Evolutionary conservation across 2,329 filamentous ascomycete species (phyloP).

Genomic region (Leptodontidium sp.): DNA sequence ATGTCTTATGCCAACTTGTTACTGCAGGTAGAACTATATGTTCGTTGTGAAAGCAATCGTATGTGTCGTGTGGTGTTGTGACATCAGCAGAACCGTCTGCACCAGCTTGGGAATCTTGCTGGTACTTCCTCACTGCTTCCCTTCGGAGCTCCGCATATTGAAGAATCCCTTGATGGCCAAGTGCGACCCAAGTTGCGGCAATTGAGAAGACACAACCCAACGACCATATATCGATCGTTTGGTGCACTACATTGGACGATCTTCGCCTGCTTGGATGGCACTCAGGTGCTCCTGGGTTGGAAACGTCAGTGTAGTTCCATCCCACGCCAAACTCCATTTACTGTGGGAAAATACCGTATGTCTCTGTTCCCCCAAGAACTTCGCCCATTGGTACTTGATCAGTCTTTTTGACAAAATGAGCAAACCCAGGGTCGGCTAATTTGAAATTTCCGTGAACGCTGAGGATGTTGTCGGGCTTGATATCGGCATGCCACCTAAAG

Average conservation of each 20-base stretch:
- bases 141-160: slow-evolving; percentile 34
- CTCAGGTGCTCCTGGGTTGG: slow-evolving; percentile 30
- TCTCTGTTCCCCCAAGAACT: not conserved
- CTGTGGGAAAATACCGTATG: not conserved
- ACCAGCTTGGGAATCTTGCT: not conserved
- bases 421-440: slow-evolving; percentile 50
- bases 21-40: not conserved
- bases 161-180: slow-evolving; percentile 48
- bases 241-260: slow-evolving; percentile 34
- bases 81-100: not conserved
- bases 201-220: slow-evolving; percentile 51
- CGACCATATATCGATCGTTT: slow-evolving; percentile 52
- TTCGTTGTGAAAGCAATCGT: not conserved
- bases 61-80: not conserved
- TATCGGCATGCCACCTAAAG: slow-evolving; percentile 47
- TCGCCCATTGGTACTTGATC: not conserved
- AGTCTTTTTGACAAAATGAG: slow-evolving; percentile 37
- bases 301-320: not conserved
- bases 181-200: slow-evolving; percentile 50
- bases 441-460: slow-evolving; percentile 47
- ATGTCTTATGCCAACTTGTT: not conserved
- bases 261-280: slow-evolving; percentile 1
- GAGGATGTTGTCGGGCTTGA: slow-evolving; percentile 49
- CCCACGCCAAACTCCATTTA: not conserved
- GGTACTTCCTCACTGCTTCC: not conserved